Conservation (phyloP, 768 basidiomycete species). For the Hygrocybe punicea region DNA sequence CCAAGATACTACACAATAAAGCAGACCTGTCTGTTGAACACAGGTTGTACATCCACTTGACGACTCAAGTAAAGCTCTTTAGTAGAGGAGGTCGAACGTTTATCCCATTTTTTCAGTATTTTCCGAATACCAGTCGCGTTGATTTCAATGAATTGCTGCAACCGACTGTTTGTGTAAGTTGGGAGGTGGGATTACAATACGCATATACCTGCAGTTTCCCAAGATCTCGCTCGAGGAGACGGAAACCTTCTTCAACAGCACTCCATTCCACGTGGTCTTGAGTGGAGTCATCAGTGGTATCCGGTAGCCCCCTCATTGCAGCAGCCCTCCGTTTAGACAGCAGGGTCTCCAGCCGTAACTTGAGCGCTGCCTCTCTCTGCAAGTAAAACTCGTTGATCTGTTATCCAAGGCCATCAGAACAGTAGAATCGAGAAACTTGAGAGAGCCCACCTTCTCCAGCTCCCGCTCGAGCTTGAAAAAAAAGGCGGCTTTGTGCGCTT, state of each 20-base stretch:
- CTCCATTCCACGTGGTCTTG: slow-evolving; percentile 85
- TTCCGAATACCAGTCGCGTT: slow-evolving; percentile 97
- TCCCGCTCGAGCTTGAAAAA: slow-evolving; percentile 99
- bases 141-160: slow-evolving; percentile 92
- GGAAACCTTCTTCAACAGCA: slow-evolving; percentile 94
- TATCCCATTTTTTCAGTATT: slow-evolving; percentile 98
- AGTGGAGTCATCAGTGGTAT: slow-evolving; percentile 57
- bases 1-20: slow-evolving; percentile 1
- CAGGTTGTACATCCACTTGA: slow-evolving; percentile 98
- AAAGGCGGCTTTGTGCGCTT: slow-evolving; percentile 94
- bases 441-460: slow-evolving; percentile 77
- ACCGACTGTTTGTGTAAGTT: slow-evolving; percentile 20
- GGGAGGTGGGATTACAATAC: slow-evolving; percentile 14
- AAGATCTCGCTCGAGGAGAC: slow-evolving; percentile 88
- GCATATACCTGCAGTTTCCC: slow-evolving; percentile 82
- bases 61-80: slow-evolving; percentile 94
- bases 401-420: slow-evolving; percentile 10
- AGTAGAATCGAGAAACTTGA: slow-evolving; percentile 4
- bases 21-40: slow-evolving; percentile 88
- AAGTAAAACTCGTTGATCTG: slow-evolving; percentile 98
- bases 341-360: slow-evolving; percentile 85
- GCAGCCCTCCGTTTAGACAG: slow-evolving; percentile 90
- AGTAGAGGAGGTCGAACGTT: slow-evolving; percentile 89
- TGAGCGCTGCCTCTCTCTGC: slow-evolving; percentile 93
- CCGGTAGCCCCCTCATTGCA: slow-evolving; percentile 66